Percentiles rank a stretch among this genome's conserved stretches.
phyloP scores from a whole-genome alignment of 1,284 basidiomycete genomes.

The Chalciporus sp. region DNA sequence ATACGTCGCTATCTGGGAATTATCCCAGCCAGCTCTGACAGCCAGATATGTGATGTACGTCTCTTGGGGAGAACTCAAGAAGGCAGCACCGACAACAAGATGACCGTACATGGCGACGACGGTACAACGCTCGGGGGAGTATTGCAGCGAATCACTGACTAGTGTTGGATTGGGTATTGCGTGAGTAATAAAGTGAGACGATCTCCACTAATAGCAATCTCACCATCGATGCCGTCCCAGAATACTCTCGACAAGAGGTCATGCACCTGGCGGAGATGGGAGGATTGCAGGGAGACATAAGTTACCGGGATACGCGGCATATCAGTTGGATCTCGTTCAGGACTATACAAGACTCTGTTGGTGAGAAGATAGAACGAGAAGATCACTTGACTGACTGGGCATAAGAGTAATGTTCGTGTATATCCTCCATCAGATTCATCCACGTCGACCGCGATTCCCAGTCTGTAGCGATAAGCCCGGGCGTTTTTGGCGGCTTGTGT shows the following conservation, averaged over 20 bases:
- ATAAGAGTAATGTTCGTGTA: slow-evolving; percentile 61
- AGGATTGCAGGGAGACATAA: slow-evolving; percentile 60
- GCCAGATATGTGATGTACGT: slow-evolving; percentile 80
- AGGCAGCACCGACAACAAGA: slow-evolving; percentile 72
- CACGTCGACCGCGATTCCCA: slow-evolving; percentile 72
- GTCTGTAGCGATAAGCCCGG: slow-evolving; percentile 55
- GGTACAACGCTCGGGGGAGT: slow-evolving; percentile 68
- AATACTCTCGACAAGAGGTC: slow-evolving; percentile 65
- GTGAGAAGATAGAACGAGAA: slow-evolving; percentile 1
- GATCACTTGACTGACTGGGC: slow-evolving; percentile 47
- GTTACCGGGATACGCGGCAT: slow-evolving; percentile 55
- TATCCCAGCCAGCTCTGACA: slow-evolving; percentile 77
- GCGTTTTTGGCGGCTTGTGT: slow-evolving; percentile 23
- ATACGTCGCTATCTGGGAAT: slow-evolving; percentile 73
- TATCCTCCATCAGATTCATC: slow-evolving; percentile 72
- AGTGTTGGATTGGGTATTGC: slow-evolving; percentile 1
- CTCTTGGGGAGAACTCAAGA: slow-evolving; percentile 76
- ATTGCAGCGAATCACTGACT: slow-evolving; percentile 72
- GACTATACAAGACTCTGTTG: slow-evolving; percentile 42
- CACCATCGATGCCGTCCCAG: slow-evolving; percentile 76
- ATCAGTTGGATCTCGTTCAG: slow-evolving; percentile 47
- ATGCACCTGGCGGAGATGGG: slow-evolving; percentile 68
- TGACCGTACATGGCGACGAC: slow-evolving; percentile 70
- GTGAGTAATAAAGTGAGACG: neutral
- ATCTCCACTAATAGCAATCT: slow-evolving; percentile 11